Evolutionary conservation across 2,329 filamentous ascomycete genomes (phyloP), one percentile per base, ranked within the genome.

Genomic region (Phialophora macrospora): DNA sequence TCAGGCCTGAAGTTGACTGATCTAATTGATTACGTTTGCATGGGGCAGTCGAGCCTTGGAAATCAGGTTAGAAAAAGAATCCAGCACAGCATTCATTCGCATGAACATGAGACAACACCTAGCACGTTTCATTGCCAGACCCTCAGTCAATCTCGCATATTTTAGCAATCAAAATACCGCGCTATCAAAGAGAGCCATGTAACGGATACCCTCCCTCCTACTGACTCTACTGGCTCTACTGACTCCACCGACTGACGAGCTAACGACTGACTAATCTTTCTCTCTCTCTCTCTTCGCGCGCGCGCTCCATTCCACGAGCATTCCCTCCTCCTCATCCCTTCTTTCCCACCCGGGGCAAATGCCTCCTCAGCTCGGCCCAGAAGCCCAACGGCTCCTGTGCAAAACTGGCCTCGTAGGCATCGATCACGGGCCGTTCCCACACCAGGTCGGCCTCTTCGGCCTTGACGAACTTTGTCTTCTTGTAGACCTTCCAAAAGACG

Each of bases 401-500:
- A 69, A 88, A 84, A 20, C 78, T 79, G 8, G 76, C 79, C 73
- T 87, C 85, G 67, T 88, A 87, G 0, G 80, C 80, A 65, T 88
- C 86, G 62, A 88, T 84, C 24, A 80, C 71, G 24, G 85, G 85
- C n/a, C 82, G 79, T 71, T 89, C 82, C 86, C 85, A 85, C 49
- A 87, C 77, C 17, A 89, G 79, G 72, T 89, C 87, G 80, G 20
- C 65, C 30, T 67, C 62, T 1, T 12, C 24, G 4, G 63, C 24
- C 17, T 22, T 28, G 12, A 66, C 51, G 20, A 62, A 48, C 11
- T 44, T 62, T 54, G 67, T 69, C 20, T 44, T 51, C 55, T 69
- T 69, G 73, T 87, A 22, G 4, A 68, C 12, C 55, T 70, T 70
- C 66, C 68, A 68, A 7, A 54, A 54, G 0, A 64, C 17, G 38